phyloP scores from a whole-genome alignment of 805 yeast species.

The Candida sphagnicola region DNA sequence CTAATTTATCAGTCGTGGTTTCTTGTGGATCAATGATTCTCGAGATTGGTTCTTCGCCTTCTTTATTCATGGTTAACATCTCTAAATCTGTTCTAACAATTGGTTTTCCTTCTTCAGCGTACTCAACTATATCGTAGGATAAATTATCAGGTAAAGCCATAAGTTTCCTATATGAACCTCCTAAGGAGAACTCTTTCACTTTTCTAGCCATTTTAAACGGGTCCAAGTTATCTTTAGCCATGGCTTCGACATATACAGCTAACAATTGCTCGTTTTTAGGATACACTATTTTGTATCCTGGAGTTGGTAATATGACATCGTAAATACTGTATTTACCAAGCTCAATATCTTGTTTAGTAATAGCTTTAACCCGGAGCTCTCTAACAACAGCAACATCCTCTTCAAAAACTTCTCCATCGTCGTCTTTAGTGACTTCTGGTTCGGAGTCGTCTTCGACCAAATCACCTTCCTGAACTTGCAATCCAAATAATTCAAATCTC shows the following conservation, averaged over 20 bases:
- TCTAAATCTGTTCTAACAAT: constrained; percentile 74
- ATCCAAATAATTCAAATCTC: constrained; percentile 69
- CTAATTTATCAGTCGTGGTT: constrained; percentile 45
- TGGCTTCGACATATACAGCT: constrained; percentile 61
- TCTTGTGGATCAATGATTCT: constrained; percentile 25
- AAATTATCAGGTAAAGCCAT: constrained; percentile 62
- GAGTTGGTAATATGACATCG: constrained; percentile 93
- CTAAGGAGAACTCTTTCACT: constrained; percentile 82
- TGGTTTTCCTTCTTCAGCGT: constrained; percentile 58
- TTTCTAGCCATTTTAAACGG: constrained; percentile 82
- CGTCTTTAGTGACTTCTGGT: constrained; percentile 14
- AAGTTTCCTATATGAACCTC: constrained; percentile 83
- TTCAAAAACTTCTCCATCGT: constrained; percentile 46
- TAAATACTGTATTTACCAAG: constrained; percentile 57
- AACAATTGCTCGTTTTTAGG: constrained; percentile 64
- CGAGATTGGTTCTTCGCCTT: constrained; percentile 15
- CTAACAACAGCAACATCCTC: constrained; percentile 65
- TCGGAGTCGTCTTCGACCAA: constrained; percentile 47
- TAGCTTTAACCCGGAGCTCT: constrained; percentile 64
- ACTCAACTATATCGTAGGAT: constrained; percentile 59
- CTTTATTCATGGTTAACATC: constrained; percentile 29
- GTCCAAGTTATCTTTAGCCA: constrained; percentile 79
- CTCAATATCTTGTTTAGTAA: constrained; percentile 70
- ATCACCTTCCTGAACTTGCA: constrained; percentile 74
- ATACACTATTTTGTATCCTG: constrained; percentile 89